Evolutionary conservation across 75 land plant species (phyloP), one percentile per base, ranked within the genome.

Genomic region (Isoetes taiwanensis): DNA sequence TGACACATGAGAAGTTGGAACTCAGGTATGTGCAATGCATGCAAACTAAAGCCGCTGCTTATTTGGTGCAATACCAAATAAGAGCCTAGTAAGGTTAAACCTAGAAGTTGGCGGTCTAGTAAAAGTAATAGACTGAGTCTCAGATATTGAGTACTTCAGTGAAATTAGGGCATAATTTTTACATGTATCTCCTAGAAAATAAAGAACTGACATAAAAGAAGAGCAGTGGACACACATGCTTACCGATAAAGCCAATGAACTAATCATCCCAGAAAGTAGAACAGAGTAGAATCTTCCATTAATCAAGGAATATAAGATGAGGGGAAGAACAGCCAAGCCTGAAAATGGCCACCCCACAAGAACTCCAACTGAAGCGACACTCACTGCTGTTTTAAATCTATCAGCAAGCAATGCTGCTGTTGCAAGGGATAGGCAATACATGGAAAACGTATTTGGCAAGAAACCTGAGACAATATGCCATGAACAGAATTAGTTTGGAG

Each of bases 301-400:
- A 3, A 34, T 26, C 17, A 94, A 56, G 20, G 91, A 76, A 57
- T 72, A 85, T 2, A 85, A 3, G 54, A 80, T 78, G 9, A 94
- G 50, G n/a, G 99, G 99, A 23, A 78, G 61, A 34, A 78, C 73
- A 43, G 81, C 86, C 56, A 94, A 66, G 28, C 84, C 60, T 21
- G 96, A 82, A 63, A 94, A 94, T 46, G 99, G 99, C 99, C 99
- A 94, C n/a, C 96, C 99, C 58, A 89, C 69, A 41, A 94, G 71
- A 20, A 94, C 87, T 19, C 91, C 96, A 32, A 59, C 67, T 31
- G 85, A 82, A 28, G 87, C 84, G 27, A 75, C 76, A 32, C 82
- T 68, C 59, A 82, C 84, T 35, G 96, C 76, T 57, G 59, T 42
- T 6, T 67, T 77, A 50, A 71, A 68, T 42, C 64, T 82, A 58